Evolutionary conservation across 2,329 filamentous ascomycete genomes (phyloP).

Genomic region (Exserohilum rostratum): DNA sequence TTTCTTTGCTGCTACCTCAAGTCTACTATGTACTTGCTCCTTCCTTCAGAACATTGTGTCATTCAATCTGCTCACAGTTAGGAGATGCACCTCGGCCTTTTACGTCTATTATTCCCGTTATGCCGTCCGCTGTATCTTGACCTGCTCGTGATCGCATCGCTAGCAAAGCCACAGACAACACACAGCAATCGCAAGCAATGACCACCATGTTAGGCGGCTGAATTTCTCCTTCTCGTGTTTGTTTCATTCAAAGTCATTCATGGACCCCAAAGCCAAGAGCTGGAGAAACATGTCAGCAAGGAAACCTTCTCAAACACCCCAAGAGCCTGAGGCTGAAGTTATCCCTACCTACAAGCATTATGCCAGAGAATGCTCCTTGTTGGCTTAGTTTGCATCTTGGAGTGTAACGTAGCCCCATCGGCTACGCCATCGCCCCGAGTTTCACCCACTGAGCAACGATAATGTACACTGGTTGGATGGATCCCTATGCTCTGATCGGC

Average conservation of each 20-base stretch:
- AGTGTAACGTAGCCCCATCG: neutral
- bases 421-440: conserved; percentile 28
- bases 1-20: neutral
- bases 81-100: neutral
- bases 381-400: conserved; percentile 4
- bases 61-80: no score
- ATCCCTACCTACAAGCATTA: conserved; percentile 10
- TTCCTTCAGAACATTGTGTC: neutral
- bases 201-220: neutral
- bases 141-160: neutral
- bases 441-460: conserved; percentile 21
- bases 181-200: neutral
- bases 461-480: conserved; percentile 18
- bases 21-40: neutral
- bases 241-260: neutral
- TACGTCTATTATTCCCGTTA: neutral
- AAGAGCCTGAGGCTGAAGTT: conserved; percentile 36
- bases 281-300: conserved; percentile 13
- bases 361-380: conserved; percentile 13
- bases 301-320: conserved; percentile 14
- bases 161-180: neutral
- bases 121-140: neutral
- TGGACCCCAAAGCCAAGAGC: neutral
- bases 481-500: neutral
- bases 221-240: neutral